These are phyloP conservation scores for Cercophora samala DNA, from an alignment of 495 filamentous ascomycete species.

Conservation along the genomic window DNA sequence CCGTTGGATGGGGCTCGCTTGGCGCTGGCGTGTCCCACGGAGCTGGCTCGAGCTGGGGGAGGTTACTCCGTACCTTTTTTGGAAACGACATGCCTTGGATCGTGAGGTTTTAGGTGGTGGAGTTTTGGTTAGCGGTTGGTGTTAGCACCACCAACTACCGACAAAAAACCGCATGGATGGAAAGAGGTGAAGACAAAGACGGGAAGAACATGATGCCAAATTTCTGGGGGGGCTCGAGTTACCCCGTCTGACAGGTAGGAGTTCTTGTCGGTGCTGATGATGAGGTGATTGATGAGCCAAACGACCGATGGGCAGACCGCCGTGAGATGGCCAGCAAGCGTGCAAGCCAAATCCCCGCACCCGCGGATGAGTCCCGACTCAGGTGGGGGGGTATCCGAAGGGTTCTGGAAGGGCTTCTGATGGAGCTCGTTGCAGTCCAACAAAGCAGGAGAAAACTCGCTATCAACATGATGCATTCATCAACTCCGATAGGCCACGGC, in stretches of 20 bases:
- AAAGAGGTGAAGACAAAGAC: not conserved
- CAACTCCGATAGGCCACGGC: conserved; percentile 2
- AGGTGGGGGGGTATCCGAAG: not conserved
- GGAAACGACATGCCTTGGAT: conserved; percentile 9
- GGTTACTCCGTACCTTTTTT: conserved; percentile 9
- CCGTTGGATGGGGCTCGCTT: conserved; percentile 3
- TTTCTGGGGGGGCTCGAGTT: not conserved
- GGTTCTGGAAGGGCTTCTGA: conserved; percentile 2
- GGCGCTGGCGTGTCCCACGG: conserved; percentile 1
- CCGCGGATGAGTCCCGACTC: not conserved
- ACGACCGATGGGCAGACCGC: not conserved
- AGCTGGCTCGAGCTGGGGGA: not conserved
- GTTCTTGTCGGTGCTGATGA: not conserved
- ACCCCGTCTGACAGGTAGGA: not conserved
- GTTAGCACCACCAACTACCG: not conserved
- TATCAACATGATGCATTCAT: not conserved
- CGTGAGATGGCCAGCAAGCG: not conserved
- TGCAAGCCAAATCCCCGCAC: not conserved
- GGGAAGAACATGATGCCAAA: not conserved
- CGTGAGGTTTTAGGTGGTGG: conserved; percentile 2
- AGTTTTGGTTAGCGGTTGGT: not conserved
- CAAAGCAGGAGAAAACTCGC: not conserved
- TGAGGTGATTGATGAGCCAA: conserved; percentile 3
- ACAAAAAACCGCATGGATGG: not conserved
- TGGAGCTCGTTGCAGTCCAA: not conserved